These are phyloP conservation scores for Zoysia matrella DNA, from an alignment of 202 grass and related monocot species.

Conservation along the genomic window DNA sequence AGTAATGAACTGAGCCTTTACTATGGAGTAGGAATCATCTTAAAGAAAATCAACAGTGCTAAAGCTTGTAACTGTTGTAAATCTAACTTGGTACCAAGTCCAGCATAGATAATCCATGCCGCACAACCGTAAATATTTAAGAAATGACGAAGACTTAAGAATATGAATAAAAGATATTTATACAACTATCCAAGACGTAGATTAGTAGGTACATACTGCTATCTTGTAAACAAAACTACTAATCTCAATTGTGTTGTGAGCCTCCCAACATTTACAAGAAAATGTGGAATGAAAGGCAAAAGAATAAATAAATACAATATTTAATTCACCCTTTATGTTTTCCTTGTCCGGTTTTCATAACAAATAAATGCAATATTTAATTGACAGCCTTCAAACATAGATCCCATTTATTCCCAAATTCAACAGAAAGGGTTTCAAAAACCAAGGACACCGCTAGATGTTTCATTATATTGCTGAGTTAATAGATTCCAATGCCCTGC, in stretches of 20 bases:
- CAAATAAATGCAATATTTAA: not conserved
- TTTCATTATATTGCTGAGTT: not conserved
- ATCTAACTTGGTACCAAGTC: conserved; percentile 11
- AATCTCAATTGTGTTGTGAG: not conserved
- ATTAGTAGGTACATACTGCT: not conserved
- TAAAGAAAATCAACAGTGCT: not conserved
- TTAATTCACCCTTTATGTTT: not conserved
- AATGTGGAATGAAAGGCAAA: conserved; percentile 6
- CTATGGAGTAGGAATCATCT: conserved; percentile 6
- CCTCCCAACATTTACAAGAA: not conserved
- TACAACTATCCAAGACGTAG: not conserved
- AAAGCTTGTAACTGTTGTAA: conserved; percentile 1
- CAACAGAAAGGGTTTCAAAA: not conserved
- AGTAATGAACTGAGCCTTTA: not conserved
- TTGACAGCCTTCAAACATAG: not conserved
- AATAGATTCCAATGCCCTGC: not conserved
- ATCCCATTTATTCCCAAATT: not conserved
- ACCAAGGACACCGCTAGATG: not conserved
- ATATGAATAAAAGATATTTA: not conserved
- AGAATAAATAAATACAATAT: not conserved
- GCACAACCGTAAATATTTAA: conserved; percentile 2
- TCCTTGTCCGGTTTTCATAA: not conserved
- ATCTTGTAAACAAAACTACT: conserved; percentile 3
- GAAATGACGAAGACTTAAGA: not conserved
- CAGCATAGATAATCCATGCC: not conserved